Conservation (phyloP, 108 stramenopile species). For the Discostella stelligeroides region DNA sequence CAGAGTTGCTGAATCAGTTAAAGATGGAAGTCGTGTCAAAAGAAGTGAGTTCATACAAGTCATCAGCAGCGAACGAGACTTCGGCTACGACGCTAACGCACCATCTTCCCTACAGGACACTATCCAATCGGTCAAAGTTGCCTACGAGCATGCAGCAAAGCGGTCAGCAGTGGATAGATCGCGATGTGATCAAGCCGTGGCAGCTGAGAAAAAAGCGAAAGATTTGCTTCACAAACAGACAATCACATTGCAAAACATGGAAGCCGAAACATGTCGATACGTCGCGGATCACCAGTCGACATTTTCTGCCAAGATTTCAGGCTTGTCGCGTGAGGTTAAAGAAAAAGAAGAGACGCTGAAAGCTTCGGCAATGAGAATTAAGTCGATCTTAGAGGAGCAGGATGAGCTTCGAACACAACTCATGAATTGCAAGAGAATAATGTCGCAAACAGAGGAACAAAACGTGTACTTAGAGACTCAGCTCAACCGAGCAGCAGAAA, state of each 20-base stretch:
- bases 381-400: slow-evolving; percentile 21
- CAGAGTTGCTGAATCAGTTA: slow-evolving; percentile 22
- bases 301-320: slow-evolving; percentile 16
- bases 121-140: slow-evolving; percentile 38
- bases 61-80: background rate
- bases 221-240: slow-evolving; percentile 28
- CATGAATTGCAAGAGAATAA: slow-evolving; percentile 13
- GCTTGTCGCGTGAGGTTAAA: slow-evolving; percentile 8
- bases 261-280: slow-evolving; percentile 11
- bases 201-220: slow-evolving; percentile 29
- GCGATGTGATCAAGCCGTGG: slow-evolving; percentile 26
- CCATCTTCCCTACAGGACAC: slow-evolving; percentile 8
- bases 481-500: slow-evolving; percentile 24
- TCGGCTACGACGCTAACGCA: background rate
- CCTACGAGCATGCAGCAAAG: slow-evolving; percentile 36
- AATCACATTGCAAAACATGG: slow-evolving; percentile 17
- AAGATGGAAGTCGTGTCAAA: slow-evolving; percentile 27
- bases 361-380: slow-evolving; percentile 20
- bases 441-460: slow-evolving; percentile 17
- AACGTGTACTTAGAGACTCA: slow-evolving; percentile 24
- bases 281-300: slow-evolving; percentile 10
- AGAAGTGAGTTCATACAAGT: slow-evolving; percentile 27
- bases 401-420: slow-evolving; percentile 23
- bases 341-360: slow-evolving; percentile 26
- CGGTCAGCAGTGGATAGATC: slow-evolving; percentile 40